phyloP scores from a whole-genome alignment of 139 green algal species.

The Nannochloris sp. region DNA sequence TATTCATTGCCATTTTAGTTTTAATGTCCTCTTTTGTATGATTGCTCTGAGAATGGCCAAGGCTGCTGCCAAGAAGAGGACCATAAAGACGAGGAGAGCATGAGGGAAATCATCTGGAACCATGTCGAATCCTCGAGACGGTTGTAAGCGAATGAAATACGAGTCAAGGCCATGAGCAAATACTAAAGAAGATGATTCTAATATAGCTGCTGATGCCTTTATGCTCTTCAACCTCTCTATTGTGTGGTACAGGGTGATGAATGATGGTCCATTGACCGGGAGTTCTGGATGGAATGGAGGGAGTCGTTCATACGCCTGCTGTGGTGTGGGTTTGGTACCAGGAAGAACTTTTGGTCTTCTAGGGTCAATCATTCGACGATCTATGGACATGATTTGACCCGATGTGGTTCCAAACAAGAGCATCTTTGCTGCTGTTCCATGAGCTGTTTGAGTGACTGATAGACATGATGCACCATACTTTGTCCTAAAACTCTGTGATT shows the following conservation, averaged over 20 bases:
- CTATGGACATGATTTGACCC: slow-evolving; percentile 75
- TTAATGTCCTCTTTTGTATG: slow-evolving; percentile 34
- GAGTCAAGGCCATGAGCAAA: slow-evolving; percentile 62
- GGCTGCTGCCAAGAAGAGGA: slow-evolving; percentile 46
- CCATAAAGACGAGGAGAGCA: slow-evolving; percentile 68
- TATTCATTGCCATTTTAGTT: slow-evolving; percentile 55
- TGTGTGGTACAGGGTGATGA: slow-evolving; percentile 47
- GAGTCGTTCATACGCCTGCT: slow-evolving; percentile 77
- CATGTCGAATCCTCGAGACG: slow-evolving; percentile 66
- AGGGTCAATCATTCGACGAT: slow-evolving; percentile 81
- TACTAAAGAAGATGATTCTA: slow-evolving; percentile 76
- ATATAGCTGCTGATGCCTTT: slow-evolving; percentile 38
- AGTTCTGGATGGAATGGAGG: slow-evolving; percentile 72
- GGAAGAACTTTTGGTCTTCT: slow-evolving; percentile 48
- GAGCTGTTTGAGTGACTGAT: slow-evolving; percentile 50
- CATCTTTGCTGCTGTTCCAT: slow-evolving; percentile 79
- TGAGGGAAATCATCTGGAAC: slow-evolving; percentile 89
- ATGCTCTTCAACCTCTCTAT: slow-evolving; percentile 33
- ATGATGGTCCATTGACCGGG: slow-evolving; percentile 34
- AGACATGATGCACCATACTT: slow-evolving; percentile 24
- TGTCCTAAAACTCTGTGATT: slow-evolving; percentile 14
- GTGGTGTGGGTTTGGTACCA: slow-evolving; percentile 43
- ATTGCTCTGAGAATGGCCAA: slow-evolving; percentile 33
- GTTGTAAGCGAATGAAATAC: slow-evolving; percentile 73
- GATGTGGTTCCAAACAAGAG: slow-evolving; percentile 64